A percentile compares a stretch with the other conserved stretches of the same genome.
These are phyloP conservation scores for Mycena chlorophos DNA, from an alignment of 768 basidiomycete species.

Conservation along the genomic window DNA sequence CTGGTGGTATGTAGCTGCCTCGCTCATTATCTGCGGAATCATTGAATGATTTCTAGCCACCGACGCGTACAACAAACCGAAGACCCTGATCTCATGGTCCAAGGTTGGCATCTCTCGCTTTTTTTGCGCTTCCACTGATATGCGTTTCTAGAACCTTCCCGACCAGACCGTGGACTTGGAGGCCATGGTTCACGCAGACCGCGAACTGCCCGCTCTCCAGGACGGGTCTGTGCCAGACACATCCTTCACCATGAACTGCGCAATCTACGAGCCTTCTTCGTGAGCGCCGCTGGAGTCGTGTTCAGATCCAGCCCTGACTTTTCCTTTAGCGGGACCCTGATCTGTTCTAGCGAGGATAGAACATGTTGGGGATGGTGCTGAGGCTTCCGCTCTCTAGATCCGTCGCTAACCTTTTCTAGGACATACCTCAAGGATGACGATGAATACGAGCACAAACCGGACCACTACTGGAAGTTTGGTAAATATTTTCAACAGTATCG, in stretches of 20 bases:
- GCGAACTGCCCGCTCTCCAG: not conserved
- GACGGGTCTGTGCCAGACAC: not conserved
- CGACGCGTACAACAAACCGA: conserved; percentile 47
- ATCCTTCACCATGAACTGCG: not conserved
- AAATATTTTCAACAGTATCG: not conserved
- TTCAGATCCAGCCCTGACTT: too few relatives aligned
- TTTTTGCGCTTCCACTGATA: conserved; percentile 14
- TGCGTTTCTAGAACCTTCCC: conserved; percentile 2
- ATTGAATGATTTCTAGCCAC: conserved; percentile 28
- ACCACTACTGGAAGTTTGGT: not conserved
- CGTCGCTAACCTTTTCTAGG: not conserved
- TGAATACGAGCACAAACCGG: not conserved
- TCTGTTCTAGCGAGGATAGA: not conserved
- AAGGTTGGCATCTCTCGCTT: conserved; percentile 27
- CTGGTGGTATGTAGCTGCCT: conserved; percentile 25
- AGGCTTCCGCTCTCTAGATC: not conserved
- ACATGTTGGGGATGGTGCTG: not conserved
- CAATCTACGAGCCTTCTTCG: not conserved
- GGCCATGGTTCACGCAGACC: not conserved
- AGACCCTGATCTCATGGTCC: conserved; percentile 46
- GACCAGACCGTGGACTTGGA: conserved; percentile 1
- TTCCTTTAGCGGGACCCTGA: not conserved
- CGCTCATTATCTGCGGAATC: not conserved
- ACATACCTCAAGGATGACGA: not conserved
- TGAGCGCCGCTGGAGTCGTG: too few relatives aligned